These are phyloP conservation scores for Coemansia sp. DNA, from an alignment of 192 early-diverging fungal species.

Conservation along the genomic window DNA sequence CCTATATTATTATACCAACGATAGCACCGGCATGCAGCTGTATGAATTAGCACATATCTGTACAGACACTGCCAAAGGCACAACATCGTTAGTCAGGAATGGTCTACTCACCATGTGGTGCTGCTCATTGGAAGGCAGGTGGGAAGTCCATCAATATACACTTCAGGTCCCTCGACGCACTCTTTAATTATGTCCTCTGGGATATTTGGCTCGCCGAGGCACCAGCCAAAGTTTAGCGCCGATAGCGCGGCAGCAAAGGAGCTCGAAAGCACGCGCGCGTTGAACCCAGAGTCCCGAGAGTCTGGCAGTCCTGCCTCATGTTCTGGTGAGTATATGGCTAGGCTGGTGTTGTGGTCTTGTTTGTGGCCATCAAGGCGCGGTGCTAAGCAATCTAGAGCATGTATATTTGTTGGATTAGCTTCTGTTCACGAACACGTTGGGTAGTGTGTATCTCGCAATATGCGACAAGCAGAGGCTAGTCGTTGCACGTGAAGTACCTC, in stretches of 20 bases:
- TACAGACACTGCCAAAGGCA: neutral
- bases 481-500: too few species aligned
- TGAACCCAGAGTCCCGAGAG: constrained; percentile 41
- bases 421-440: too few species aligned
- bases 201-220: constrained; percentile 59
- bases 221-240: constrained; percentile 57
- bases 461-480: too few species aligned
- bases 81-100: neutral
- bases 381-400: neutral
- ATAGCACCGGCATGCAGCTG: neutral
- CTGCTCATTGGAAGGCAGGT: constrained; percentile 45
- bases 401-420: neutral
- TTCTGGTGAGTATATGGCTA: neutral
- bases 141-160: constrained; percentile 30
- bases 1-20: constrained; percentile 36
- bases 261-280: constrained; percentile 17
- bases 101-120: constrained; percentile 55
- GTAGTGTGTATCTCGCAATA: too few species aligned
- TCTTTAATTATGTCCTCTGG: constrained; percentile 56
- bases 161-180: constrained; percentile 38
- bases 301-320: constrained; percentile 9
- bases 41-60: neutral
- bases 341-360: neutral
- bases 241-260: constrained; percentile 45
- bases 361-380: neutral